Percentiles rank a stretch among this genome's conserved stretches.
These are phyloP conservation scores for Neostapfia colusana DNA, from an alignment of 176 grass and related monocot species.

Conservation along the genomic window DNA sequence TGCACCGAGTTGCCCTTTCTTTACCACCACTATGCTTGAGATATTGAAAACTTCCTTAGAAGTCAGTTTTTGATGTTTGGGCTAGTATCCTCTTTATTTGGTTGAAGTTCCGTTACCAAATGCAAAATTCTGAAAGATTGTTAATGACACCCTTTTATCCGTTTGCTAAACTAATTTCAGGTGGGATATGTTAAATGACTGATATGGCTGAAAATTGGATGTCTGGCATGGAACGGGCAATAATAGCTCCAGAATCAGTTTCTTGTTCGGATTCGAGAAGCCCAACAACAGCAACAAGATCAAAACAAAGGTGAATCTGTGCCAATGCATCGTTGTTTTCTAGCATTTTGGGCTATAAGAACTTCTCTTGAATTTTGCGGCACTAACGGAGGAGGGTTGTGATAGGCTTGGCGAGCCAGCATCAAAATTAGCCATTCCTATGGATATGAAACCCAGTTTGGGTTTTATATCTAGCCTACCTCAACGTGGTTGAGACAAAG, in stretches of 20 bases:
- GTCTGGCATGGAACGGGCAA: not conserved
- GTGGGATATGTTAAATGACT: not conserved
- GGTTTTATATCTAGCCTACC: no score
- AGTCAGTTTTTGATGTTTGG: not conserved
- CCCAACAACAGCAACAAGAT: constrained; percentile 11
- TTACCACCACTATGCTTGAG: no score
- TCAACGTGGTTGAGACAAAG: no score
- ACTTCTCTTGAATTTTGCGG: not conserved
- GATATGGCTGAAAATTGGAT: constrained; percentile 20
- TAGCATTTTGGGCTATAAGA: constrained; percentile 19
- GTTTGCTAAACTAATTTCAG: constrained; percentile 13
- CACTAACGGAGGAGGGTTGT: no score
- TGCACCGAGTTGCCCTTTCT: no score
- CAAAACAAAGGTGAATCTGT: constrained; percentile 29
- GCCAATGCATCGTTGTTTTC: not conserved
- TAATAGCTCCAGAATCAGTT: constrained; percentile 20
- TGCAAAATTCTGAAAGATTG: not conserved
- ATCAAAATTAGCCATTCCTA: no score
- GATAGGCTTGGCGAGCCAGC: no score
- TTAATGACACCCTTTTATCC: not conserved
- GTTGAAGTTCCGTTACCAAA: not conserved
- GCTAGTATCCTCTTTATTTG: not conserved
- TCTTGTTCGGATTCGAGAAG: constrained; percentile 2
- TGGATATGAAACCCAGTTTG: no score
- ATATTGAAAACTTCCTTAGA: not conserved